Base-by-base conservation (phyloP, 306 rosid species). In the Cucurbita argyrosperma region DNA sequence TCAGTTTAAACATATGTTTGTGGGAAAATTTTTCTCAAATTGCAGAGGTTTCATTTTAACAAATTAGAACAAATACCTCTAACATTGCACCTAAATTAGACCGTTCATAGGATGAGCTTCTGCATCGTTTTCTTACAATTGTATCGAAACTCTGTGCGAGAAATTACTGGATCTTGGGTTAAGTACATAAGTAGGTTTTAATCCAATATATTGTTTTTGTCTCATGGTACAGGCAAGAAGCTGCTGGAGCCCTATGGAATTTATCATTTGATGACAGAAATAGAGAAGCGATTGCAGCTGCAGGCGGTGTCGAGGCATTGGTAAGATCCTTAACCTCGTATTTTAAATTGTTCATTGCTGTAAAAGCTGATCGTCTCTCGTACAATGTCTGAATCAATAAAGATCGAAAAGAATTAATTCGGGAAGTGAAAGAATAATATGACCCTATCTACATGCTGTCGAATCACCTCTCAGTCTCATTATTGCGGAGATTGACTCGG, bases 231-330 rank as follows among this genome's bases (percentile, higher is more conserved):
- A 95, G 99, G 85, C 99, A 95, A 91, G 99, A 95, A 84, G 99
- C 99, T 54, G 99, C 99, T 61, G 99, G 99, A 63, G 99, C 99
- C 11, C 87, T 95, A 75, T 95, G 99, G 99, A 95, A 95, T 83
- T 84, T 95, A 77, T 95, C 99, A 38, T 95, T 95, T 82, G 99
- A 95, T 47, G 99, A 95, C 83, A 88, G 96, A 88, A 95, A 95
- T 80, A 87, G 99, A 79, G 99, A 95, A 79, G 92, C 97, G 78
- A 95, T 95, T 60, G 99, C 99, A 45, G 93, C 91, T 60, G 96
- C 96, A 26, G 96, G 96, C 19, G 99, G 99, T 7, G 99, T 95
- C 65, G 96, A 91, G 84, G 99, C 99, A 63, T 84, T 95, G 99
- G 99, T 95, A 91, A 78, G 78, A 72, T 62, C 67, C 65, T 52